phyloP scores from a whole-genome alignment of 208 protist genomes.

The Crithidia expoeki region DNA sequence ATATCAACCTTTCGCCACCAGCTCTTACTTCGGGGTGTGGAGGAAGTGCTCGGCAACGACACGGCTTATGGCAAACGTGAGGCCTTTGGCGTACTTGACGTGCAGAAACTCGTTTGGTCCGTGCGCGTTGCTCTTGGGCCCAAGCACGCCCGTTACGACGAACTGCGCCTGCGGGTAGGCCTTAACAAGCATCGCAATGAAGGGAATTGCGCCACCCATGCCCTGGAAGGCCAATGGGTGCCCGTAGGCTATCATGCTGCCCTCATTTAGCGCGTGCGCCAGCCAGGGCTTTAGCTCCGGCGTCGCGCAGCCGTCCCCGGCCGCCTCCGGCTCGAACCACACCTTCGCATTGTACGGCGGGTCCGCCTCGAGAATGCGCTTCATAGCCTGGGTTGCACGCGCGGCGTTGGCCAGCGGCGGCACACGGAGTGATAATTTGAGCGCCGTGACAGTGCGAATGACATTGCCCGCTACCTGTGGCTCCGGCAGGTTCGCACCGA shows the following conservation, averaged over 20 bases:
- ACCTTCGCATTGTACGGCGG: conserved; percentile 94
- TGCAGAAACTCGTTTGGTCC: conserved; percentile 96
- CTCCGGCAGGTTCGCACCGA: conserved; percentile 89
- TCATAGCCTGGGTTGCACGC: conserved; percentile 48
- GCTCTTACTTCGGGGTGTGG: conserved; percentile 52
- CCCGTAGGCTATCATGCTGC: conserved; percentile 80
- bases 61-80: conserved; percentile 83
- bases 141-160: conserved; percentile 93
- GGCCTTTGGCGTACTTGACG: conserved; percentile 86
- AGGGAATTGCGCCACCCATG: conserved; percentile 94
- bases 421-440: conserved; percentile 94
- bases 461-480: conserved; percentile 92
- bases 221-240: conserved; percentile 75
- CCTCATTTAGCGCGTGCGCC: conserved; percentile 62
- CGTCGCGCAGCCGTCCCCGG: conserved; percentile 83
- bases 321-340: conserved; percentile 56
- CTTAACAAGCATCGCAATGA: conserved; percentile 92
- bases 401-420: conserved; percentile 82
- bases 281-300: conserved; percentile 87
- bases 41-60: conserved; percentile 79
- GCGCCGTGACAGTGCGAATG: conserved; percentile 78
- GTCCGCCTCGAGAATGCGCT: conserved; percentile 79
- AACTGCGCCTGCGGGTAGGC: conserved; percentile 94
- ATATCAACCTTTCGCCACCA: no score
- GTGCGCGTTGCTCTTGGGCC: conserved; percentile 93